Base-by-base conservation (phyloP, 805 yeast genomes). In the Ogataea ramenticola region DNA sequence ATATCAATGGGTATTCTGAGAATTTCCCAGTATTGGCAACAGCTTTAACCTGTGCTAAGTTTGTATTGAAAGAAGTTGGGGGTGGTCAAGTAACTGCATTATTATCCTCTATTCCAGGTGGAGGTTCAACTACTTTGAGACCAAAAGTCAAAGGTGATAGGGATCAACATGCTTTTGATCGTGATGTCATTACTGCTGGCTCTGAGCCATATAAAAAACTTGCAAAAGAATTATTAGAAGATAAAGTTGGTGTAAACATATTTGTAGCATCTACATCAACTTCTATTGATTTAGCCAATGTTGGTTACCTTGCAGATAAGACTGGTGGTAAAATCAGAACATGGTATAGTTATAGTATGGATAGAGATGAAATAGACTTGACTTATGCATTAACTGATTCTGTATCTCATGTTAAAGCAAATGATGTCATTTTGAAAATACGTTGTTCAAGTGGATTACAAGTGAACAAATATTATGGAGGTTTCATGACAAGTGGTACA, bases 401-500 rank as follows among this genome's bases (percentile, higher is more conserved):
- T 7, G 71, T 84, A 15, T 55, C 64, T 2, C 70, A 71, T 22
- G 65, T 76, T 2, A 62, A 64, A 4, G 98, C 95, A 4, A 84
- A 84, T 54, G 93, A 86, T 60, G 90, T 86, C 5, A 83, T 83
- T 51, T 64, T 91, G 50, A 89, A 89, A 56, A 75, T 89, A 22
- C 83, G 99, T 50, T 83, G 90, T 53, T 88, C 97, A 1, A 79
- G 75, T 50, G 98, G 98, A 0, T 67, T 93, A 42, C 95, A 86
- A 56, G 87, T 91, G 9, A 65, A 76, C 15, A 78, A 78, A 44
- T 86, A 89, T 58, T 84, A 82, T 53, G 91, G 91, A 0, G 73
- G 71, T 37, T 70, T 80, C 43, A 57, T 64, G 10, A 65, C 68
- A 15, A 50, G 58, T 1, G 63, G 65, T 27, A 63, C 65, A 14